Evolutionary conservation across 495 filamentous ascomycete genomes (phyloP), one percentile per base, ranked within the genome.

Genomic region (Penicillium coprophilum): DNA sequence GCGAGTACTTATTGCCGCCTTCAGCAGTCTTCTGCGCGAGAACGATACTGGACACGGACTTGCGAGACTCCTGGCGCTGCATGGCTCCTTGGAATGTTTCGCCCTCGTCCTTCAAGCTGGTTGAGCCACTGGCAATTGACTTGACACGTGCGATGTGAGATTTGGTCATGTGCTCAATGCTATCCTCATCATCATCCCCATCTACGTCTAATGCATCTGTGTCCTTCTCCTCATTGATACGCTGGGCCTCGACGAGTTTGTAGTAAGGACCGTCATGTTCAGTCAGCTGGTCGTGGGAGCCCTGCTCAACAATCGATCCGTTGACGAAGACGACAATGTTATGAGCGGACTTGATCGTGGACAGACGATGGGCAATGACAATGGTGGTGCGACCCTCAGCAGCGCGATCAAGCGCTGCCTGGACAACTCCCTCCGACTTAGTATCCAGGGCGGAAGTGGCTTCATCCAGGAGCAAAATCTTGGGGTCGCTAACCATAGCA

Each of bases 371-470:
- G 24, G 94, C 95, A 65, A 98, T 97, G 10, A 93, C 87, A 65
- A 97, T 96, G 11, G 94, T 97, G 1, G 94, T 98, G 24, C 94
- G 84, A n/a, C 93, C 94, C 59, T 88, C 80, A 12, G 92, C 83
- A 36, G 91, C 94, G 45, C 81, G 86, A 62, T 97, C 92, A 20
- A 98, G 80, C 17, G 94, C 94, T 39, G 89, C 89, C 72, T 98
- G 94, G 0, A 98, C 94, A 6, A 96, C 89, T 31, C 90, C 91
- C 74, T 98, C 94, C 13, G 90, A 92, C 66, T 92, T 94, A 46
- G 94, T 96, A 69, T 98, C 94, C n/a, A 98, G 79, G 2, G 92
- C 92, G 28, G 87, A 90, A 2, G 94, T 98, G 20, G 94, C 94
- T 71, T 98, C 94, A 64, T 98, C 94, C 15, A 98, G 84, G 3